phyloP scores from a whole-genome alignment of 1,139 yeast species.

The Scheffersomyces stambukii region DNA sequence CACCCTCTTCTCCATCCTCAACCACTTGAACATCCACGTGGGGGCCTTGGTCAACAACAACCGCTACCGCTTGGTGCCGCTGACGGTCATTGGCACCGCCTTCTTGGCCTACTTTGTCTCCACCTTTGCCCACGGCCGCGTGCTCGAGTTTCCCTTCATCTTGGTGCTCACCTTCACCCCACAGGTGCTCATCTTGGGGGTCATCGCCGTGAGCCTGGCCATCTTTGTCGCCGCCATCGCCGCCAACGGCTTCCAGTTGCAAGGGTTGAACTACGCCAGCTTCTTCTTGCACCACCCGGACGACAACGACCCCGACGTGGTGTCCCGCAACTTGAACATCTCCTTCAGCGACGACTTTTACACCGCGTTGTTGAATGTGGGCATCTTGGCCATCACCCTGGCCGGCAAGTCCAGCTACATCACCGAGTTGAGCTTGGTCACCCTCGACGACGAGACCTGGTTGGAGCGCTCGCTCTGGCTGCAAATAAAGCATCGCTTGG shows the following conservation, averaged over 20 bases:
- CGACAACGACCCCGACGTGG: constrained; percentile 24
- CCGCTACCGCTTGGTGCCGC: constrained; percentile 57
- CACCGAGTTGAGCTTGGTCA: constrained; percentile 52
- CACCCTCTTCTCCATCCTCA: constrained; percentile 47
- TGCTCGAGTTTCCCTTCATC: constrained; percentile 48
- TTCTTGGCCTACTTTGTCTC: constrained; percentile 45
- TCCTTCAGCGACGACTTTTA: constrained; percentile 60
- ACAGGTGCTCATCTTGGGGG: constrained; percentile 48
- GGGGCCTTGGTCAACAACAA: constrained; percentile 52
- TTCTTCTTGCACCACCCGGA: constrained; percentile 28
- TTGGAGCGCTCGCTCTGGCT: constrained; percentile 40
- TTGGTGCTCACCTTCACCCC: constrained; percentile 58
- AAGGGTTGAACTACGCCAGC: constrained; percentile 46
- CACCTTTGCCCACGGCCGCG: constrained; percentile 31
- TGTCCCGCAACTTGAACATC: constrained; percentile 22
- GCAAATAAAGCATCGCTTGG: constrained; percentile 7
- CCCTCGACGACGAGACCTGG: constrained; percentile 54
- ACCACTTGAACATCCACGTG: constrained; percentile 56
- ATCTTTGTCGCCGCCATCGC: constrained; percentile 54
- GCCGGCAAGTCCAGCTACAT: constrained; percentile 66
- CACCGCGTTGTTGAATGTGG: constrained; percentile 55
- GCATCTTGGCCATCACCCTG: constrained; percentile 60
- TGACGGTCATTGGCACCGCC: constrained; percentile 49
- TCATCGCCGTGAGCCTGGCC: constrained; percentile 45
- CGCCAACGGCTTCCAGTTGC: constrained; percentile 51